Evolutionary conservation across 495 filamentous ascomycete genomes (phyloP), one percentile per base, ranked within the genome.

Genomic region (Hyaloscypha variabilis): DNA sequence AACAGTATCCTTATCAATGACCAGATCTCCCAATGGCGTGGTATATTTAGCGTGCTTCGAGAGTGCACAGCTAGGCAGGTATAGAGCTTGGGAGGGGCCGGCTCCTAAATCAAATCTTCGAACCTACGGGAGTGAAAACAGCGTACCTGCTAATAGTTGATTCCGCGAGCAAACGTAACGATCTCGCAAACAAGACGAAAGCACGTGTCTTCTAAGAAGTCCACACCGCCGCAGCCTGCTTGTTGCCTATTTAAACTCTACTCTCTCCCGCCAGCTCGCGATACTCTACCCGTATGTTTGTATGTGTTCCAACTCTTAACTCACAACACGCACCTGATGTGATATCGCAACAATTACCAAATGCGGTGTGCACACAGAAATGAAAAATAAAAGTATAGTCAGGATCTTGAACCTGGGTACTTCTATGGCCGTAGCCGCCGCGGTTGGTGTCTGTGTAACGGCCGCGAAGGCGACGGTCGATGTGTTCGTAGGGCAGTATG

Each of bases 31-130:
- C 63, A 97, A 87, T 24, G 95, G 94, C 14, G 95, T 98, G 63
- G 81, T 85, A 77, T 97, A 97, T 54, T 84, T 84, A 52, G 81
- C 83, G 72, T 91, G 91, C 52, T 81, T 80, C 10, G 94, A 91
- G 13, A 97, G 82, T 23, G 91, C 92, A 65, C 91, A 90, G 29
- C 87, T 88, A 21, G 84, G 79, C 11, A 97, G 84, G 71, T 93
- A 91, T 70, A 90, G 81, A 62, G 95, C 93, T 72, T 98, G 95
- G 8, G 95, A 97, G 25, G 95, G 95, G 0, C 96, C 96, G 56
- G 31, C 31, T 36, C 31, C 13, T 36, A 36, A 36, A 5, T 36
- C 31, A 36, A 36, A 36, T 36, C 31, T 36, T 36, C 31, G 31
- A 36, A 36, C 31, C 31, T 36, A 36, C 31, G 13, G 13, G 31